Evolutionary conservation across 345 rosid genomes (phyloP).

Genomic region (Populus alba): DNA sequence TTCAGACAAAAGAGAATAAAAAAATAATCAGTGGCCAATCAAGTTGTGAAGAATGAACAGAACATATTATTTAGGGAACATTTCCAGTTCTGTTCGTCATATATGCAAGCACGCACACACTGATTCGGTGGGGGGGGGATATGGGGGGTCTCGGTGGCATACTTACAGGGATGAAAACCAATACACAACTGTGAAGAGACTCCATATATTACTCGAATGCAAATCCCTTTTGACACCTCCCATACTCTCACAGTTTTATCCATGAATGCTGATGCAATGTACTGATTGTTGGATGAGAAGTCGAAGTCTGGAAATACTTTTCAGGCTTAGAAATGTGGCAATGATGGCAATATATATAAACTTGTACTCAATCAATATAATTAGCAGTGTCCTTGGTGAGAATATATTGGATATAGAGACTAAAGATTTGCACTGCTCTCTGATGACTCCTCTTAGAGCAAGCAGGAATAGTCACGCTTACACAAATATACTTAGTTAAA

Average conservation of each 20-base stretch:
- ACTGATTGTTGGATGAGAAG: constrained; percentile 96
- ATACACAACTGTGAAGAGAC: constrained; percentile 80
- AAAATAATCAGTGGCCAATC: not conserved
- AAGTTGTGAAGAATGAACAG: not conserved
- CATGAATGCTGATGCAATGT: constrained; percentile 83
- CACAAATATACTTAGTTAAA: not conserved
- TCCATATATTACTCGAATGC: constrained; percentile 95
- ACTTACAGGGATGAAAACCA: constrained; percentile 97
- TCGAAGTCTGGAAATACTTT: constrained; percentile 72
- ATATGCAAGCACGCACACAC: not conserved
- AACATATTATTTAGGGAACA: too few species aligned
- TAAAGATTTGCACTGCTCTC: not conserved
- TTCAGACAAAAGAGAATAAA: not conserved
- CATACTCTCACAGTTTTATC: constrained; percentile 98
- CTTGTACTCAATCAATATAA: not conserved
- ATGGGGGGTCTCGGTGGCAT: not conserved
- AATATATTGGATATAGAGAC: not conserved
- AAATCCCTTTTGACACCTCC: constrained; percentile 86
- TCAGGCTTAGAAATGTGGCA: constrained; percentile 19
- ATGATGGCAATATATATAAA: constrained; percentile 6
- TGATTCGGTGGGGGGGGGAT: too few species aligned
- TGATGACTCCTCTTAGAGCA: not conserved
- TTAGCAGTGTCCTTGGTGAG: not conserved
- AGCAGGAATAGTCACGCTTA: not conserved
- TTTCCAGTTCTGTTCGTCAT: not conserved